Base-by-base conservation (phyloP, 1,284 basidiomycete genomes). In the Moniliophthora roreri region DNA sequence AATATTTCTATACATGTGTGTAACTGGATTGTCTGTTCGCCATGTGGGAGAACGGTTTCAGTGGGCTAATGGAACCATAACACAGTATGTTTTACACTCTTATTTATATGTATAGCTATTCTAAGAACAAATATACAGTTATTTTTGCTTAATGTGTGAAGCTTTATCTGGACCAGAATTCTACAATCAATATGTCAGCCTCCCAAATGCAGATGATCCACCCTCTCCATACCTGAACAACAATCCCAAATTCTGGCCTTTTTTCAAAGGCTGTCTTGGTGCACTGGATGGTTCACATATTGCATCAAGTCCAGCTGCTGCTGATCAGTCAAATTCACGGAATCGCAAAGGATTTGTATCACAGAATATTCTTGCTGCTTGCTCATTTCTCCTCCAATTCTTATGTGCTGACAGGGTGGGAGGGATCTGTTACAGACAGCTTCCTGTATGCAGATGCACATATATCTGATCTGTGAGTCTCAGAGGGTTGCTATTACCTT, bases 401-500 rank as follows among this genome's bases (percentile, higher is more conserved):
- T 3, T 68, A 72, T 58, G 44, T 67, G 13, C 54, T 68, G 37
- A 48, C 53, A 39, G 69, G 69, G 6, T 71, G 66, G 63, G 69
- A 71, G 51, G 70, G 69, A 20, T 64, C 58, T 50, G 62, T 64
- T 8, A 60, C 67, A 21, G 67, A 71, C 61, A 58, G 60, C 15
- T 21, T 46, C 0, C 52, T 69, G 0, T 68, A 58, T 59, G 55
- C 60, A 9, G 26, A 59, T 55, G 62, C 64, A 21, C 55, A 55
- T 15, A 9, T 58, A 1, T 44, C 39, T 1, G 66, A 70, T 51
- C 60, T 75, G 20, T 9, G 3, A 0, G 63, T 75, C 39, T 69
- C 71, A 5, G 34, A 35, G 0, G 62, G 66, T 7, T 67, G 67
- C 49, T 69, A 57, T 50, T 75, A 73, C 50, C 63, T 76, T 34